These are phyloP conservation scores for Chalciporus sp. DNA, from an alignment of 1,284 basidiomycete species.

Conservation along the genomic window DNA sequence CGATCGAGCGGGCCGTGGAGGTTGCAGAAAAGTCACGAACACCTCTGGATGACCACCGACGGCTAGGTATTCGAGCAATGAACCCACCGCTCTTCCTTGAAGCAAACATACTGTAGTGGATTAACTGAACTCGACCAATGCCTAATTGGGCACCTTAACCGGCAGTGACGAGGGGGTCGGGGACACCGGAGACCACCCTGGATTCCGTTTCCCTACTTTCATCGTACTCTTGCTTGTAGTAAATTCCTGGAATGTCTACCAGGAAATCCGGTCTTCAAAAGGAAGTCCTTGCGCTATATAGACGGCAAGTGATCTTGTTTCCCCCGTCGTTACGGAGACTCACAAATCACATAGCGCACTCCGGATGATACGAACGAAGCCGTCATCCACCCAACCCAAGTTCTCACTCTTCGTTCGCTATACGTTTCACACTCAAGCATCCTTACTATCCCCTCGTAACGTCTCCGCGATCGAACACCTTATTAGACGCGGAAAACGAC, in stretches of 20 bases:
- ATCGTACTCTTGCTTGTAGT: background rate
- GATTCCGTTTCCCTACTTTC: background rate
- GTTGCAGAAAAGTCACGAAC: conserved; percentile 19
- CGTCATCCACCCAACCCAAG: conserved; percentile 54
- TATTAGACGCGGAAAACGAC: conserved; percentile 61
- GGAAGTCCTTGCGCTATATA: conserved; percentile 72
- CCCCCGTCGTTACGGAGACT: conserved; percentile 1
- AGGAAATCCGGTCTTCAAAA: conserved; percentile 65
- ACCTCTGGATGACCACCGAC: conserved; percentile 8
- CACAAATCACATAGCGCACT: conserved; percentile 56
- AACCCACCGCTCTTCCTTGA: conserved; percentile 13
- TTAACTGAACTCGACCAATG: background rate
- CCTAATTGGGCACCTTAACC: conserved; percentile 15
- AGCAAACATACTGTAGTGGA: conserved; percentile 20
- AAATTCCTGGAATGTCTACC: conserved; percentile 21
- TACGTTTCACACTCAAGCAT: conserved; percentile 65
- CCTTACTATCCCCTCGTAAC: conserved; percentile 60
- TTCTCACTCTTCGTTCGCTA: conserved; percentile 70
- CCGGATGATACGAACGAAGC: conserved; percentile 72
- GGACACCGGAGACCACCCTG: conserved; percentile 6
- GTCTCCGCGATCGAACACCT: conserved; percentile 73
- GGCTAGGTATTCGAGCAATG: conserved; percentile 5
- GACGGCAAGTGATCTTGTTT: conserved; percentile 47
- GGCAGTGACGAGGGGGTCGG: conserved; percentile 24
- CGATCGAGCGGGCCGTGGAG: conserved; percentile 6